Evolutionary conservation across 805 yeast species (phyloP).

Genomic region (Candida glaebosa): DNA sequence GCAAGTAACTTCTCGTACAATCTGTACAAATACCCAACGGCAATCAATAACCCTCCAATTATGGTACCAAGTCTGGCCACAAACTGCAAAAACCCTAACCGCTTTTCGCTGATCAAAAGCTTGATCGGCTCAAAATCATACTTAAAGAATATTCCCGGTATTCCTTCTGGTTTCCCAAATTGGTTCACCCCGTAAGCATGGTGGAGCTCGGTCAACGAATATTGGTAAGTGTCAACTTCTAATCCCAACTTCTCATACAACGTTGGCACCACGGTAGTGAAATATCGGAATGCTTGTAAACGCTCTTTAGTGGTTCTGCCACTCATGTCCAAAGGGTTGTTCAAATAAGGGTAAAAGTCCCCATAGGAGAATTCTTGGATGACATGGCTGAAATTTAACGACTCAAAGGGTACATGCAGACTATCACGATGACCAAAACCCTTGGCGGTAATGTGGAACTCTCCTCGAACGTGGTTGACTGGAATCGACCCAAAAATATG

Average conservation of each 20-base stretch:
- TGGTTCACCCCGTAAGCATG: constrained; percentile 12
- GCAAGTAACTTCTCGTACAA: constrained; percentile 52
- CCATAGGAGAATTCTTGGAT: constrained; percentile 90
- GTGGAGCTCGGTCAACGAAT: constrained; percentile 61
- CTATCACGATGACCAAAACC: constrained; percentile 61
- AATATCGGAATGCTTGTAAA: constrained; percentile 58
- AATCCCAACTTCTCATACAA: constrained; percentile 67
- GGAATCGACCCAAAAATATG: constrained; percentile 80
- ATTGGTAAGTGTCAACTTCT: constrained; percentile 77
- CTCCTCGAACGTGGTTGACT: constrained; percentile 82
- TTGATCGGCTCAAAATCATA: constrained; percentile 89
- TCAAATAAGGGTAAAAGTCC: constrained; percentile 77
- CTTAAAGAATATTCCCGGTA: constrained; percentile 79
- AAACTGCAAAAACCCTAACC: constrained; percentile 77
- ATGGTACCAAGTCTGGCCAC: constrained; percentile 76
- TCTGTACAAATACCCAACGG: constrained; percentile 63
- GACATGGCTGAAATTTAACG: constrained; percentile 76
- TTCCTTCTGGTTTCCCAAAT: constrained; percentile 16
- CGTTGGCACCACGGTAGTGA: constrained; percentile 81
- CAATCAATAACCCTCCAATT: constrained; percentile 73
- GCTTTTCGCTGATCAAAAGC: constrained; percentile 61
- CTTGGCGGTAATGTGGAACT: constrained; percentile 76
- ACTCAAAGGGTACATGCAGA: constrained; percentile 43
- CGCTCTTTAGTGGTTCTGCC: constrained; percentile 52
- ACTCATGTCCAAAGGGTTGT: constrained; percentile 84